These are phyloP conservation scores for Rhodosporidiobolus sp. DNA, from an alignment of 768 basidiomycete genomes.

Conservation along the genomic window DNA sequence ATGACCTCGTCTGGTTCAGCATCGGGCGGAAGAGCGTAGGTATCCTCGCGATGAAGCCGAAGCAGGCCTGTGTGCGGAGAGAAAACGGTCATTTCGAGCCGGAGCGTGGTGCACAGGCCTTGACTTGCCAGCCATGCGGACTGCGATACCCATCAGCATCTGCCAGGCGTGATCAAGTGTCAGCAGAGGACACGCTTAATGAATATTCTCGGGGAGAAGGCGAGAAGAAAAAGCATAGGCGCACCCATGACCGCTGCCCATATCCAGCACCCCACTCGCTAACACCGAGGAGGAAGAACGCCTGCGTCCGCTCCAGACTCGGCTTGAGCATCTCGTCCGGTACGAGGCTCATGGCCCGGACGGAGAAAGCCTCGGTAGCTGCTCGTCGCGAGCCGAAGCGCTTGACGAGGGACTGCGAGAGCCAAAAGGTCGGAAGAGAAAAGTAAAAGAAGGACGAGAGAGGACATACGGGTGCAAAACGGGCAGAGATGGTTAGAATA, in stretches of 20 bases:
- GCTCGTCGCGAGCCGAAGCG: neutral
- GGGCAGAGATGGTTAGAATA: conserved; percentile 7
- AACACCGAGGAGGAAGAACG: neutral
- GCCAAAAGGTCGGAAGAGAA: no score
- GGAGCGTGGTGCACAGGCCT: no score
- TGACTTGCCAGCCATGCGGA: conserved; percentile 1
- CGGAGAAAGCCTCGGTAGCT: neutral
- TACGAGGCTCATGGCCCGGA: neutral
- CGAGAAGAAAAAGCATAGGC: neutral
- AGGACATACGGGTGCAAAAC: neutral
- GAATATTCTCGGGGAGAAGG: no score
- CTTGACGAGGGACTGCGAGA: neutral
- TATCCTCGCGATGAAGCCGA: neutral
- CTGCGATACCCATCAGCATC: conserved; percentile 4
- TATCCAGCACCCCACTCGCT: neutral
- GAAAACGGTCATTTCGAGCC: no score
- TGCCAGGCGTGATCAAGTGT: neutral
- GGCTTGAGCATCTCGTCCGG: conserved; percentile 8
- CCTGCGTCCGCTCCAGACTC: neutral
- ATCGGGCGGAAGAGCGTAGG: neutral
- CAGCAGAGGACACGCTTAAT: no score
- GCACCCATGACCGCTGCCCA: neutral
- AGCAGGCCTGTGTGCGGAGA: no score
- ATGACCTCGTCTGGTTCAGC: neutral
- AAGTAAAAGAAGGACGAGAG: no score